These are phyloP conservation scores for Saccharum hybrid DNA, from an alignment of 202 grass and related monocot species.

Conservation along the genomic window DNA sequence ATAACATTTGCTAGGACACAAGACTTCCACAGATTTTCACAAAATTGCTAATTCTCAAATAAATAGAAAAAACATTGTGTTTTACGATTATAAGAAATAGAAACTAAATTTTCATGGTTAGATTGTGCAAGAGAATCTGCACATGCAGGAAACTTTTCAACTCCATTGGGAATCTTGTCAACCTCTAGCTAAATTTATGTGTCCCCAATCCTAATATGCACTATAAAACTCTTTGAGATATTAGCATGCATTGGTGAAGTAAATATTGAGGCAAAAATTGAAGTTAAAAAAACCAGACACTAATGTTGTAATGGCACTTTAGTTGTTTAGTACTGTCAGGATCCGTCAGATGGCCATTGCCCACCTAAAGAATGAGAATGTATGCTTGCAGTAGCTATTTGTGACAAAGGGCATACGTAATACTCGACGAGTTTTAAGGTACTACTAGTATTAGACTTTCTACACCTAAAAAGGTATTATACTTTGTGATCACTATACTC, in stretches of 20 bases:
- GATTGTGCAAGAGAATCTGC: too few species aligned
- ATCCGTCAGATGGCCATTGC: not conserved
- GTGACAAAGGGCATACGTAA: not conserved
- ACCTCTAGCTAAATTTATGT: not conserved
- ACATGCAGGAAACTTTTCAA: not conserved
- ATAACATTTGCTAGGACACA: not conserved
- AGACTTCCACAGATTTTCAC: not conserved
- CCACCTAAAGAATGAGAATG: not conserved
- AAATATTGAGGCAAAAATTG: not conserved
- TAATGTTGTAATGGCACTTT: not conserved
- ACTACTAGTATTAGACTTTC: not conserved
- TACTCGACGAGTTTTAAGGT: not conserved
- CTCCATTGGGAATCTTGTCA: not conserved
- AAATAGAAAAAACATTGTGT: not conserved
- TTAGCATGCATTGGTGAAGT: not conserved
- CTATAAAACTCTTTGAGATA: not conserved
- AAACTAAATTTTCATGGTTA: not conserved
- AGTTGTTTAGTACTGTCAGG: not conserved
- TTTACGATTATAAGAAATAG: not conserved
- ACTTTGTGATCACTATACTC: not conserved
- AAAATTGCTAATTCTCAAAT: not conserved
- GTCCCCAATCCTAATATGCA: not conserved
- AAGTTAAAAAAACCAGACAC: not conserved
- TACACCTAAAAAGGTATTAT: not conserved
- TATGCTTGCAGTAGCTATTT: not conserved